phyloP scores from a whole-genome alignment of 441 rosid species.

The Capsella rubella region DNA sequence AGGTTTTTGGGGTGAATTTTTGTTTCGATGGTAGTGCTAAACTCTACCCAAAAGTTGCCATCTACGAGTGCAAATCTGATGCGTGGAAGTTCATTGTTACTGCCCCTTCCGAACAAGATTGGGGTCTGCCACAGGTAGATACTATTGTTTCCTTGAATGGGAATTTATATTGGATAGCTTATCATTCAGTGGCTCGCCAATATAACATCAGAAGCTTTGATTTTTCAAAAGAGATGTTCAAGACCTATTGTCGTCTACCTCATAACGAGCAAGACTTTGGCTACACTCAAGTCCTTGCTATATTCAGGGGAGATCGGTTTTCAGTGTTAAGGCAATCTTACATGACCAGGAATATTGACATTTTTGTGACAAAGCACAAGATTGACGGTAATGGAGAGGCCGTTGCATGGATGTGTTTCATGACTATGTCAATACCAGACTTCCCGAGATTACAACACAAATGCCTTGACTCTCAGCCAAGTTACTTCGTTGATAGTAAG shows the following conservation, averaged over 20 bases:
- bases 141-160: neutral
- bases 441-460: too few species aligned
- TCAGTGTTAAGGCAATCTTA: slow-evolving; percentile 23
- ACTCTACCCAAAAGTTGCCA: slow-evolving; percentile 5
- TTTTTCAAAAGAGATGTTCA: slow-evolving; percentile 23
- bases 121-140: neutral
- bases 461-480: too few species aligned
- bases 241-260: slow-evolving; percentile 11
- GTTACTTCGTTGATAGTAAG: too few species aligned
- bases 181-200: neutral
- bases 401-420: too few species aligned
- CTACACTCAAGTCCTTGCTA: neutral
- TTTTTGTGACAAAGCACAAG: slow-evolving; percentile 8
- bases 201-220: slow-evolving; percentile 11
- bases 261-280: too few species aligned
- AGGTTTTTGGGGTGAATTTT: neutral
- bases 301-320: slow-evolving; percentile 28
- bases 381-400: neutral
- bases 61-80: slow-evolving; percentile 20
- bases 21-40: neutral
- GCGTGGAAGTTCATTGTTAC: slow-evolving; percentile 15
- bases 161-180: slow-evolving; percentile 12
- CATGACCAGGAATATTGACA: neutral
- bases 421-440: too few species aligned
- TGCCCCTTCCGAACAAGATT: neutral